Conservation (phyloP, 169 alveolate species). For the Pseudocohnilembus persalinus region DNA sequence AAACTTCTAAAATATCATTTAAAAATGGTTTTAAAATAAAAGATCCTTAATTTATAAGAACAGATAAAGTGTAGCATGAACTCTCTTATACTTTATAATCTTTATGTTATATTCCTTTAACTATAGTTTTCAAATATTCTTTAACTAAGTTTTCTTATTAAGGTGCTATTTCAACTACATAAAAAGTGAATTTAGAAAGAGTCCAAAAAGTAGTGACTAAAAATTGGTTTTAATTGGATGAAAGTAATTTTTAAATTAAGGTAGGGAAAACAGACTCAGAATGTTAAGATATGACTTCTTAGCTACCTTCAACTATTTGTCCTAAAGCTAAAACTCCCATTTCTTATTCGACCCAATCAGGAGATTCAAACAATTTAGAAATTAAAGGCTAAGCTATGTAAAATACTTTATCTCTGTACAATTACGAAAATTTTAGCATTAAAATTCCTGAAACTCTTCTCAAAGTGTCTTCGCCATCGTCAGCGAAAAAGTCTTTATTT, state of each 20-base stretch:
- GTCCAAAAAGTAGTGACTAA: constrained; percentile 19
- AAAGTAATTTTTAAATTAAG: neutral
- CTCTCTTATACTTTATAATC: constrained; percentile 7
- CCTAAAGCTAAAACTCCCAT: constrained; percentile 13
- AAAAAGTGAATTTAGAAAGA: constrained; percentile 8
- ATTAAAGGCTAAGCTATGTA: constrained; percentile 7
- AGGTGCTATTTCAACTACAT: neutral
- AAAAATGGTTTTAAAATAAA: constrained; percentile 7
- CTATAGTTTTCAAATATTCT: neutral
- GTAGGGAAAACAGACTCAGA: neutral
- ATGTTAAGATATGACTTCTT: neutral
- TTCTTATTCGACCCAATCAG: constrained; percentile 17
- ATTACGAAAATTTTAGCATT: neutral
- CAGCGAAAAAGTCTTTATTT: constrained; percentile 2
- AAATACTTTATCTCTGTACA: constrained; percentile 12
- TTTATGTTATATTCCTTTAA: constrained; percentile 4
- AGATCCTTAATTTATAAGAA: constrained; percentile 1
- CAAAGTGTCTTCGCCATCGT: constrained; percentile 19
- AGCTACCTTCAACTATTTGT: neutral
- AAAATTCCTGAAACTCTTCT: constrained; percentile 15
- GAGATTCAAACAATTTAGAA: neutral
- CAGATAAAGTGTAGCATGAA: constrained; percentile 10
- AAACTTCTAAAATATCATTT: constrained; percentile 2
- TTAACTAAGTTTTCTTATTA: neutral
- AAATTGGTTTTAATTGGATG: neutral